Percentiles rank a stretch among this genome's conserved stretches.
Evolutionary conservation across 306 rosid genomes (phyloP).

Genomic region (Fagus crenata): DNA sequence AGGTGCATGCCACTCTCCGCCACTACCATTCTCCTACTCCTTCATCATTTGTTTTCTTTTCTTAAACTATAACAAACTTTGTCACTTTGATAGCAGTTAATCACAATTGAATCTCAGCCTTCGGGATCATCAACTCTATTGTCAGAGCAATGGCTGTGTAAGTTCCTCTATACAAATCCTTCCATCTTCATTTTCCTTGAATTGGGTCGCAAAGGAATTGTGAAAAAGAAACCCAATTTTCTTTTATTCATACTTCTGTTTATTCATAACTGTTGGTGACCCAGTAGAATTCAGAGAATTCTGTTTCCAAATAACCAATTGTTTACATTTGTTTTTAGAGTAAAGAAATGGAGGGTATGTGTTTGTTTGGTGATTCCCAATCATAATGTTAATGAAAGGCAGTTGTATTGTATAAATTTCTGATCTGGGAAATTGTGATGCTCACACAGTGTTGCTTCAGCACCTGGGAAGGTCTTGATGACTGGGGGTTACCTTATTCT

Average conservation of each 20-base stretch:
- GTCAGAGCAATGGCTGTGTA: slow-evolving; percentile 26
- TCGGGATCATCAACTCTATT: neutral
- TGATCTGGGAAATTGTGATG: neutral
- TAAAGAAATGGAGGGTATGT: neutral
- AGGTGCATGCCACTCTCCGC: neutral
- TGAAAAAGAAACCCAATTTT: neutral
- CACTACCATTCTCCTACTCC: neutral
- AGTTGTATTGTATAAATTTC: neutral
- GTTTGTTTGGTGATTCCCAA: neutral
- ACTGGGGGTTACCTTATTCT: slow-evolving; percentile 77
- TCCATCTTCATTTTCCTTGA: neutral
- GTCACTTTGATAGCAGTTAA: neutral
- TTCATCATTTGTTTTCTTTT: neutral
- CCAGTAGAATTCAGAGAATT: neutral
- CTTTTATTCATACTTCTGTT: neutral
- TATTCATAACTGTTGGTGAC: neutral
- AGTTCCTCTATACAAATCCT: slow-evolving; percentile 8
- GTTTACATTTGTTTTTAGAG: neutral
- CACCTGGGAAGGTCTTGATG: slow-evolving; percentile 82
- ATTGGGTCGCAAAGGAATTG: neutral
- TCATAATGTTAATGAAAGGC: neutral
- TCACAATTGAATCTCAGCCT: neutral
- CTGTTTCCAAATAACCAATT: neutral
- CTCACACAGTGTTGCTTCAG: slow-evolving; percentile 61
- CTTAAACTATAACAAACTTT: neutral